phyloP scores from a whole-genome alignment of 2,329 filamentous ascomycete genomes.

The Trichoderma sp. region DNA sequence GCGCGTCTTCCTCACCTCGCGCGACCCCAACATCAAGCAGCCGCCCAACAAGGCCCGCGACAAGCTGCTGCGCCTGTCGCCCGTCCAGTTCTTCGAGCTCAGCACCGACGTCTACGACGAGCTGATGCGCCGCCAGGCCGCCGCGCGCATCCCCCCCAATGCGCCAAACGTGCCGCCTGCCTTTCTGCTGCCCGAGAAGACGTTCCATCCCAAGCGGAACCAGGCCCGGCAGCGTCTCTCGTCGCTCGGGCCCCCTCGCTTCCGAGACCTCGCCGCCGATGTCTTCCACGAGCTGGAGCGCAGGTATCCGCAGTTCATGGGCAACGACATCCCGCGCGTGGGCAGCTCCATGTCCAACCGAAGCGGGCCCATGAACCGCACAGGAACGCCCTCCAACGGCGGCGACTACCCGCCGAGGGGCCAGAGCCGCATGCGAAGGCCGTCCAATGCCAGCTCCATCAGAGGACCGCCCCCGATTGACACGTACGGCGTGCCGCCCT shows the following conservation, averaged over 20 bases:
- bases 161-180: constrained; percentile 61
- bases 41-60: constrained; percentile 89
- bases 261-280: constrained; percentile 90
- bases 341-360: constrained; percentile 70
- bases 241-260: constrained; percentile 81
- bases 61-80: constrained; percentile 85
- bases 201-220: constrained; percentile 95
- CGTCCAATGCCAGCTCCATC: constrained; percentile 66
- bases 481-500: constrained; percentile 60
- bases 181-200: constrained; percentile 80
- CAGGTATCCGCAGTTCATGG: constrained; percentile 79
- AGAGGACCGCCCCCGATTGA: constrained; percentile 47
- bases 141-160: constrained; percentile 57
- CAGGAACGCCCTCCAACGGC: constrained; percentile 65
- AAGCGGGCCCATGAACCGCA: constrained; percentile 57
- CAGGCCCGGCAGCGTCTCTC: constrained; percentile 95
- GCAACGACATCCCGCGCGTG: constrained; percentile 66
- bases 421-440: constrained; percentile 57
- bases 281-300: constrained; percentile 95
- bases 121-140: constrained; percentile 79
- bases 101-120: constrained; percentile 98
- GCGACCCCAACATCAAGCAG: constrained; percentile 73
- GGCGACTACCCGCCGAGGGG: constrained; percentile 53
- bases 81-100: constrained; percentile 94
- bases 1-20: constrained; percentile 73